Evolutionary conservation across 148 eudicot species (phyloP).

Genomic region (Oxyria digyna): DNA sequence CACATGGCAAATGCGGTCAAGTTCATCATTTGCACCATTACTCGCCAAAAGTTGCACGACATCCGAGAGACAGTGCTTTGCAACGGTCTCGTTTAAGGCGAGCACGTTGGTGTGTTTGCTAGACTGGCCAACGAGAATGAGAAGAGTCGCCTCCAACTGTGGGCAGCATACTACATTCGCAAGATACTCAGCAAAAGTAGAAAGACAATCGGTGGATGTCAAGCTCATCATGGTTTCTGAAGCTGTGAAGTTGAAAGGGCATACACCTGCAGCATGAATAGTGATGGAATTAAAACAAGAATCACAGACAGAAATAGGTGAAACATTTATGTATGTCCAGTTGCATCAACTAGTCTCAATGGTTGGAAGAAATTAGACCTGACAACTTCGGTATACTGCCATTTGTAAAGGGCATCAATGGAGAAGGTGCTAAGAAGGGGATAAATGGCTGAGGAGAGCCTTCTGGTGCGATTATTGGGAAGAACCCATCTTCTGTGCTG

Average conservation of each 20-base stretch:
- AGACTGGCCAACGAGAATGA: conserved; percentile 71
- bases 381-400: conserved; percentile 75
- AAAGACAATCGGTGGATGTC: conserved; percentile 70
- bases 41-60: conserved; percentile 60
- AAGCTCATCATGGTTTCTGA: conserved; percentile 50
- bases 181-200: conserved; percentile 50
- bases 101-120: conserved; percentile 52
- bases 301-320: not conserved
- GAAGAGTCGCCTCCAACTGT: conserved; percentile 72
- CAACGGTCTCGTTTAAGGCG: conserved; percentile 56
- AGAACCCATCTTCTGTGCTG: conserved; percentile 22
- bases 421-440: conserved; percentile 85
- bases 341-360: not conserved
- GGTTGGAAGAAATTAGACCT: conserved; percentile 25
- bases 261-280: conserved; percentile 42
- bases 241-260: conserved; percentile 57
- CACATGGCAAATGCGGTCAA: conserved; percentile 58
- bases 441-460: conserved; percentile 71
- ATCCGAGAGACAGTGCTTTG: conserved; percentile 71
- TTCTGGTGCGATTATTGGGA: conserved; percentile 53
- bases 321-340: not conserved
- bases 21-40: conserved; percentile 58
- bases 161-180: conserved; percentile 97
- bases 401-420: conserved; percentile 87
- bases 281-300: not conserved